phyloP scores from a whole-genome alignment of 805 yeast species.

The Soucietia sequanensis region DNA sequence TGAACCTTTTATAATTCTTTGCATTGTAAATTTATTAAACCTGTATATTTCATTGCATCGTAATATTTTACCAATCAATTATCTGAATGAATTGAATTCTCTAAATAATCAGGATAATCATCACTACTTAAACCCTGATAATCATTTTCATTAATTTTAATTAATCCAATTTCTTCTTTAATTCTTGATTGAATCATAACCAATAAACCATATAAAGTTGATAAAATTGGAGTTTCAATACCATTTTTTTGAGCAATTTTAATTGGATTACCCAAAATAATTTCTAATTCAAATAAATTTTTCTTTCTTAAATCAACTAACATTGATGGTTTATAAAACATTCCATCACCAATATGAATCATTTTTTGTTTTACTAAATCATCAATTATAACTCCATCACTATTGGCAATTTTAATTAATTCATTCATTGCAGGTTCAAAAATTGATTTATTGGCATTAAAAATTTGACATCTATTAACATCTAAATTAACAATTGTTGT shows the following conservation, averaged over 20 bases:
- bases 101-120: slow-evolving; percentile 16
- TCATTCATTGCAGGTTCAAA: slow-evolving; percentile 66
- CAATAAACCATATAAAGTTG: slow-evolving; percentile 56
- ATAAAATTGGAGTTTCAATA: slow-evolving; percentile 56
- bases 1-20: no score
- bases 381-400: slow-evolving; percentile 61
- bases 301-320: slow-evolving; percentile 35
- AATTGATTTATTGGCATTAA: slow-evolving; percentile 26
- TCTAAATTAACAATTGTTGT: slow-evolving; percentile 35
- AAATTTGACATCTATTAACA: slow-evolving; percentile 35
- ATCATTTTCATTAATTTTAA: slow-evolving; percentile 22
- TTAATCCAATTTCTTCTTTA: slow-evolving; percentile 53
- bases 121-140: slow-evolving; percentile 16
- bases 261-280: slow-evolving; percentile 40
- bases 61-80: not conserved
- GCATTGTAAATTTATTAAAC: no score
- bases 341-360: slow-evolving; percentile 48
- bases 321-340: slow-evolving; percentile 44
- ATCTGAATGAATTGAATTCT: not conserved
- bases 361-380: slow-evolving; percentile 47
- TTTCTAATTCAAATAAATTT: slow-evolving; percentile 39
- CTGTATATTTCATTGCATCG: not conserved
- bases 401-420: slow-evolving; percentile 60
- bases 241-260: slow-evolving; percentile 37
- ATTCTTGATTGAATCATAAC: slow-evolving; percentile 59